Base-by-base conservation (phyloP, 108 stramenopile genomes). In the Nitzschia sp. region DNA sequence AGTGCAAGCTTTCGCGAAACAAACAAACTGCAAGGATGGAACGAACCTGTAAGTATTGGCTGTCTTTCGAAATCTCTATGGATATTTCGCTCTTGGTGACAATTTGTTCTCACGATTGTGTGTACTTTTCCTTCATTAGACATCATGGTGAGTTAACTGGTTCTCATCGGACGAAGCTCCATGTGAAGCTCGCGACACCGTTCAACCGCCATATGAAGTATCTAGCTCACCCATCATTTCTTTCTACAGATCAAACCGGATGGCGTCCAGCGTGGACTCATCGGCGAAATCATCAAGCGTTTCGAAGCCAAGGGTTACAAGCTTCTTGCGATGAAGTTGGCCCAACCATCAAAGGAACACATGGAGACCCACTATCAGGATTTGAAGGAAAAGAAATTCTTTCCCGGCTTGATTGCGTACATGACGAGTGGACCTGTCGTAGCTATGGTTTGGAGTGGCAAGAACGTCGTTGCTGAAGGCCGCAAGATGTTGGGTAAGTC, bases 281-380 rank as follows among this genome's bases (percentile, higher is more conserved):
- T 98, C 38, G 97, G 97, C 26, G 95, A 97, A 72, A 97, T 99
- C 83, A 94, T 98, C 88, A 83, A 82, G 63, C 94, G 99, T 34
- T 99, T 99, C 72, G 97, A 98, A 76, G 72, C 81, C 68, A 97
- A 93, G 78, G 99, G 99, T 54, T 99, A 85, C 95, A 97, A 97
- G 80, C 92, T 99, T 34, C 87, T 92, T 28, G 99, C 93, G 57
- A 87, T 98, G 92, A 99, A 99, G 88, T 64, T 98, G 56, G 81
- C 87, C 68, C 54, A 64, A 18, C 96, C 98, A 5, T 72, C 76
- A 46, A 74, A 89, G 70, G 94, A 88, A 33, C 94, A 94, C 81
- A 86, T 98, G 83, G 90, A 95, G 72, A 85, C 77, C 59, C 99
- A 99, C 89, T 99, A 99, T 88, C 88, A 70, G 33, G 97, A 99